Base-by-base conservation (phyloP, 768 basidiomycete genomes). In the Phaeotremella skinneri region DNA sequence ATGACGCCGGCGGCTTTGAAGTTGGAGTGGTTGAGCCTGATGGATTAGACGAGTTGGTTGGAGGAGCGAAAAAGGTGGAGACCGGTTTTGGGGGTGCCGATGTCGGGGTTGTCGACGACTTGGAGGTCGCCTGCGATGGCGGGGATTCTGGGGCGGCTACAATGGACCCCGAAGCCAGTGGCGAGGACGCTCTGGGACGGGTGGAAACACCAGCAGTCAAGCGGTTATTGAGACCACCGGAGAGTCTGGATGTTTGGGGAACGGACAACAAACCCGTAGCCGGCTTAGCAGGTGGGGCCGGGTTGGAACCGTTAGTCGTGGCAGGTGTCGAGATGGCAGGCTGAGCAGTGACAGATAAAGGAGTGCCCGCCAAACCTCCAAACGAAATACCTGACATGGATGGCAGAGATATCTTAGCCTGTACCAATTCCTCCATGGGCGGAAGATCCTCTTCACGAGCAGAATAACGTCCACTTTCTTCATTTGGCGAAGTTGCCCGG, bases 391-490 rank as follows among this genome's bases (percentile, higher is more conserved):
- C 68, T 17, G 64, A 66, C 43, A 73, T 66, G 14, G 66, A 66
- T 23, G 66, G 66, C 21, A 70, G 37, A 5, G 69, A 58, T 34
- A 73, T 73, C 62, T 69, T 70, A 27, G 60, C 30, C 29, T 67
- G 58, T 41, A 68, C 67, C 48, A 74, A 52, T 31, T 74, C 72
- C 14, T 69, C 69, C 67, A 74, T 67, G 23, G 56, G 58, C 31
- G 72, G 72, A 43, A 74, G 45, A 61, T 74, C 72, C 52, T 74
- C 72, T 49, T 74, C 72, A 25, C 59, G 58, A n/a, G 72, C 72
- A 3, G 72, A 74, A 52, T 58, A 74, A 26, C 72, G 49, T 17
- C 72, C 72, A 6, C 41, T 57, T 17, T 48, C 58, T 21, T 21
- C 43, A 4, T 26, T 55, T 4, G 71, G 71, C 16, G 69, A 59